These are phyloP conservation scores for Pleurotus tuber-regium DNA, from an alignment of 768 basidiomycete species.

Conservation along the genomic window DNA sequence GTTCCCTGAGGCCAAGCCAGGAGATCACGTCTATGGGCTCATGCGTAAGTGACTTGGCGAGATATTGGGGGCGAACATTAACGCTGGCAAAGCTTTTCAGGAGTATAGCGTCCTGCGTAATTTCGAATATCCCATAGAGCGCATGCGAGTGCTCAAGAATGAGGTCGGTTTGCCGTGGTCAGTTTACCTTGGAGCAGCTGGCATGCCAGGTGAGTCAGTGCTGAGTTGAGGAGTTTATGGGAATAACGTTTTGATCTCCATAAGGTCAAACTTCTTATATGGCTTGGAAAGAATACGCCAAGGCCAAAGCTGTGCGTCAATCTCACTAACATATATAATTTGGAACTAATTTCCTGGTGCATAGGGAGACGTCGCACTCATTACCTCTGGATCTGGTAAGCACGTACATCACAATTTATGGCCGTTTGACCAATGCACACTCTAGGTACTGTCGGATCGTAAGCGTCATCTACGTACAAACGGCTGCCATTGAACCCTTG, in stretches of 20 bases:
- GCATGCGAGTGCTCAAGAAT: conserved; percentile 24
- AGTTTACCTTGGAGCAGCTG: conserved; percentile 32
- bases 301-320: conserved; percentile 4
- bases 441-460: conserved; percentile 49
- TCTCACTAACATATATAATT: neutral
- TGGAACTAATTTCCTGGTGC: neutral
- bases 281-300: conserved; percentile 17
- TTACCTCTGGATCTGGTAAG: conserved; percentile 40
- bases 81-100: conserved; percentile 2
- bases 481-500: neutral
- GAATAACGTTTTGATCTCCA: neutral
- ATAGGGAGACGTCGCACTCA: conserved; percentile 49
- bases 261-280: conserved; percentile 14
- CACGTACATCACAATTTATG: no score
- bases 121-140: conserved; percentile 8
- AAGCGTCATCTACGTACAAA: neutral
- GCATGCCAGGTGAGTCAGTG: conserved; percentile 19
- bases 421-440: no score
- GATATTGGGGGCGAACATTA: no score
- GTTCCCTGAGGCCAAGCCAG: conserved; percentile 14
- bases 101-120: conserved; percentile 14
- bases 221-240: neutral
- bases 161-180: conserved; percentile 34
- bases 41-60: neutral
- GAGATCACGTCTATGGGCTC: conserved; percentile 25